A percentile compares a stretch with the other conserved stretches of the same genome.
These are phyloP conservation scores for Hypoxylon sp. DNA, from an alignment of 2,329 filamentous ascomycete genomes.

Conservation along the genomic window DNA sequence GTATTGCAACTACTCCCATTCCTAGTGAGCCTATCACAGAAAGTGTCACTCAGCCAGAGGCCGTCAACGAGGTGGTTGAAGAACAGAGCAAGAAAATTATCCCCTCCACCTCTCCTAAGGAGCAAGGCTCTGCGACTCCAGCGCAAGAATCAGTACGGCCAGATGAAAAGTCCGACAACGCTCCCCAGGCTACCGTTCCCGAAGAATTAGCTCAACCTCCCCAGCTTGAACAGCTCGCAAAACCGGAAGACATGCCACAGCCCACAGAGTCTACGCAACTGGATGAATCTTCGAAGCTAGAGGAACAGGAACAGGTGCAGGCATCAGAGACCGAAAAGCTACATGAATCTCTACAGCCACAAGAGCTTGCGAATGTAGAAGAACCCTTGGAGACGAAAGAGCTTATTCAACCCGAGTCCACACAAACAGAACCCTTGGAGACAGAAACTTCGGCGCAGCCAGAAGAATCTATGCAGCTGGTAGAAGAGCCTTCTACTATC, in stretches of 20 bases:
- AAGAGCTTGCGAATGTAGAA: slow-evolving; percentile 13
- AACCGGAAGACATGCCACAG: not conserved
- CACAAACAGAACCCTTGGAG: slow-evolving; percentile 6
- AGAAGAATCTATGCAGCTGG: slow-evolving; percentile 20
- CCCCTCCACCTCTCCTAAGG: slow-evolving; percentile 11
- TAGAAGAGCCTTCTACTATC: slow-evolving; percentile 19
- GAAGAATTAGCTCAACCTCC: slow-evolving; percentile 1
- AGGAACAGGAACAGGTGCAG: slow-evolving; percentile 5
- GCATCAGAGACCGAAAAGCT: slow-evolving; percentile 2
- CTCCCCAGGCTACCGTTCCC: not conserved
- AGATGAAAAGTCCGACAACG: slow-evolving; percentile 24
- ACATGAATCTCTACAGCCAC: slow-evolving; percentile 6
- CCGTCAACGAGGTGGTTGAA: slow-evolving; percentile 15
- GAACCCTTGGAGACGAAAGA: not conserved
- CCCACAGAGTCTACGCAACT: not conserved
- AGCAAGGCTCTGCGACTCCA: slow-evolving; percentile 35
- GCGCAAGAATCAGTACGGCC: slow-evolving; percentile 39
- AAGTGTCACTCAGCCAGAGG: slow-evolving; percentile 19
- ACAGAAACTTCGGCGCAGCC: not conserved
- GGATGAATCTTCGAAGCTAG: not conserved
- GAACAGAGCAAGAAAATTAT: slow-evolving; percentile 12
- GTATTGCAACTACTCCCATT: slow-evolving; percentile 9
- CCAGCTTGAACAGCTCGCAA: slow-evolving; percentile 5
- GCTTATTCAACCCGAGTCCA: not conserved
- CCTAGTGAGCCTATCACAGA: slow-evolving; percentile 14